phyloP scores from a whole-genome alignment of 2,329 filamentous ascomycete genomes.

The Aspergillus neoniger region DNA sequence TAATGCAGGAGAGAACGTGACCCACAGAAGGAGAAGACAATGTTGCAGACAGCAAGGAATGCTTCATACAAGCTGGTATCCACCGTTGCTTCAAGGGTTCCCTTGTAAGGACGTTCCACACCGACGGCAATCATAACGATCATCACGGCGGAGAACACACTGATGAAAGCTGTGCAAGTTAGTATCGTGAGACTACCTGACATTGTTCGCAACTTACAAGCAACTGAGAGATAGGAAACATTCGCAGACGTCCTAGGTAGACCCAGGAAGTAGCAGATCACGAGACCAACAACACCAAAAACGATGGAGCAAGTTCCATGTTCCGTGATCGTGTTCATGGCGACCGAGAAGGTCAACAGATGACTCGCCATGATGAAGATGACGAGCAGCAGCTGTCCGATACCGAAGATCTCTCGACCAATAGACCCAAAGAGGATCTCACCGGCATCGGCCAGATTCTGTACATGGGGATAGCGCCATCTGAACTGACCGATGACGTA shows the following conservation, averaged over 20 bases:
- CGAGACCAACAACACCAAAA: constrained; percentile 59
- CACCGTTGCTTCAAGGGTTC: constrained; percentile 33
- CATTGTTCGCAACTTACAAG: constrained; percentile 34
- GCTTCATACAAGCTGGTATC: constrained; percentile 52
- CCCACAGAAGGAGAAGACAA: constrained; percentile 66
- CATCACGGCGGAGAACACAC: constrained; percentile 62
- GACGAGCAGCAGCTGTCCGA: constrained; percentile 62
- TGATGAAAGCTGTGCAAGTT: constrained; percentile 53
- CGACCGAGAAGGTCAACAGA: constrained; percentile 66
- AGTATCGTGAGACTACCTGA: too few relatives aligned
- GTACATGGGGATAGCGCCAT: constrained; percentile 56
- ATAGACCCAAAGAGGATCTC: constrained; percentile 60
- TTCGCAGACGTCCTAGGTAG: constrained; percentile 62
- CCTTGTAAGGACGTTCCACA: constrained; percentile 45
- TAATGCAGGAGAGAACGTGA: constrained; percentile 32
- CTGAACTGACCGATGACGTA: constrained; percentile 61
- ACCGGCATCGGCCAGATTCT: constrained; percentile 67
- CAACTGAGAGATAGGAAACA: constrained; percentile 60
- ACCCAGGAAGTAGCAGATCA: constrained; percentile 58
- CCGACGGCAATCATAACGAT: constrained; percentile 67
- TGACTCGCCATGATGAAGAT: constrained; percentile 69
- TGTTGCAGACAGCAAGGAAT: constrained; percentile 64
- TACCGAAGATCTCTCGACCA: constrained; percentile 62
- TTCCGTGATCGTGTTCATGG: constrained; percentile 62
- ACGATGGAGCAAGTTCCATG: constrained; percentile 63